Percentiles rank a stretch among this genome's conserved stretches.
These are phyloP conservation scores for Mortierella sp. DNA, from an alignment of 371 early-diverging fungal species.

Conservation along the genomic window DNA sequence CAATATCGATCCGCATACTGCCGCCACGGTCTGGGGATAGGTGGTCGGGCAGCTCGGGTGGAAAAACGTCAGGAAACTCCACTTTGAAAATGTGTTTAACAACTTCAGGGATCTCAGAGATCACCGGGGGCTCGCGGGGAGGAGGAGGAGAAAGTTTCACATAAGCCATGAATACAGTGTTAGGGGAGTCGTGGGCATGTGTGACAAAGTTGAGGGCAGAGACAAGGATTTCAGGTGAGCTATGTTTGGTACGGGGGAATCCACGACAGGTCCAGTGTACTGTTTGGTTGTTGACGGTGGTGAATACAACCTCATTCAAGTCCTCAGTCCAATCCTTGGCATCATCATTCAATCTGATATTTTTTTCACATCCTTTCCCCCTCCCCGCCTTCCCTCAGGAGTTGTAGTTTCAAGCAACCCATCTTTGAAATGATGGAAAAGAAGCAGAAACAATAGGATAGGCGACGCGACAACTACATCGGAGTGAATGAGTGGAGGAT, in stretches of 20 bases:
- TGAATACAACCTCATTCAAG: constrained; percentile 4
- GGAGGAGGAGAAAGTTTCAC: background rate
- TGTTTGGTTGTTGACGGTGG: background rate
- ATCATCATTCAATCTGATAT: too few species aligned
- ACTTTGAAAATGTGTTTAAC: background rate
- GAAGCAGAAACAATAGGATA: too few species aligned
- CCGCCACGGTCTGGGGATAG: constrained; percentile 3
- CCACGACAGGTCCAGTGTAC: constrained; percentile 3
- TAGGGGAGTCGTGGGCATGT: background rate
- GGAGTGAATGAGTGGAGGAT: too few species aligned
- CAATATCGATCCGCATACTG: background rate
- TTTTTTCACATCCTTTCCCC: too few species aligned
- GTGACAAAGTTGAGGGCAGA: background rate
- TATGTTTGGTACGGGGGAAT: background rate
- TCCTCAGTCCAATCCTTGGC: too few species aligned
- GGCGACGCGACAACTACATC: too few species aligned
- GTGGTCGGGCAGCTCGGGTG: background rate
- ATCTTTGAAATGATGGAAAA: too few species aligned
- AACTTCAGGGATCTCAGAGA: background rate
- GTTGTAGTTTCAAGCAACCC: too few species aligned
- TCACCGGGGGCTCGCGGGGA: background rate
- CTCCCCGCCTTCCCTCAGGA: too few species aligned
- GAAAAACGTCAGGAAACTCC: constrained; percentile 16
- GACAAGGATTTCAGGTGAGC: background rate
- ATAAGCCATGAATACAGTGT: background rate